Evolutionary conservation across 768 basidiomycete genomes (phyloP), one percentile per base, ranked within the genome.

Genomic region (Rubroboletus pulcherrimus): DNA sequence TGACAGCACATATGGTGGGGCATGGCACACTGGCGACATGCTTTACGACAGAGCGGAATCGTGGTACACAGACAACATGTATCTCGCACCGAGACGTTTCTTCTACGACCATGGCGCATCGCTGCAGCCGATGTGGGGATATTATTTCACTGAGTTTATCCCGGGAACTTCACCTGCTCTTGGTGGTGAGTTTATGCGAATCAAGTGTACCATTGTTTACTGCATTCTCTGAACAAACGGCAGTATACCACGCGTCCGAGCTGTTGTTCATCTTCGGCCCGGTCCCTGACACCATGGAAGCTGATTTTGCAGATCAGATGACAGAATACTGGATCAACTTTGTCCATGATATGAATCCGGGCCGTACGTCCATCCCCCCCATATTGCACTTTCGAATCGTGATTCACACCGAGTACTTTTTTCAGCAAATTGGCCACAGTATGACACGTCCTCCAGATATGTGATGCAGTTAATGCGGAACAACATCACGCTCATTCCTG

Each of bases 51-150:
- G 83, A 43, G 78, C 74, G 0, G 78, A 68, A 43, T 73, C 82
- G 0, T 86, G 80, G 79, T 86, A 85, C 58, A 80, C 80, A 1
- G 81, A 81, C 56, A 70, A 75, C 50, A 84, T 83, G 80, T 86
- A 75, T 64, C 69, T 84, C 33, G 73, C 77, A 0, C 74, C 81
- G 0, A 63, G 82, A 31, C 70, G 83, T 38, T 69, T 78, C 42
- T 80, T 84, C 51, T 79, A 82, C 54, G 69, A 78, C 24, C 71
- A 77, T 41, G 82, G 77, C 0, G 75, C 82, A 3, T 57, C 72
- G 0, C 57, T 73, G 26, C 81, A 81, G 58, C 75, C 77, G 0
- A 75, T 79, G 60, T 85, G 77, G 66, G 79, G 69, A 0, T 85
- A 85, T 51, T 75, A 77, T 58, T 84, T 85, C 61, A 71, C 67